Evolutionary conservation across 2,329 filamentous ascomycete genomes (phyloP).

Genomic region (Pyrenophora teres): DNA sequence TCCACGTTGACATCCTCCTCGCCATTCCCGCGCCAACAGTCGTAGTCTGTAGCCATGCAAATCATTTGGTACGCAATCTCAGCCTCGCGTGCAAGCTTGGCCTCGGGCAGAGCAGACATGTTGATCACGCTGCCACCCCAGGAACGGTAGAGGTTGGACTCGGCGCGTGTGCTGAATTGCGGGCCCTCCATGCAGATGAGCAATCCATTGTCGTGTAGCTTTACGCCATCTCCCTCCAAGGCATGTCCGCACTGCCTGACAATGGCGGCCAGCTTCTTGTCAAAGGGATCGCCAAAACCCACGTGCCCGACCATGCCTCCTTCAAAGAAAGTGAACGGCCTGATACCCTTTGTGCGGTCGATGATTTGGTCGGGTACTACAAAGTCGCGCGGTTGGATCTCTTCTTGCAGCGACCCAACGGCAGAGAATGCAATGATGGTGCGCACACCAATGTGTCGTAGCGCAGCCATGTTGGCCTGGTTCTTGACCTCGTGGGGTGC

Average conservation of each 20-base stretch:
- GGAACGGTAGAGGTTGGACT: conserved; percentile 90
- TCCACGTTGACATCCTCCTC: conserved; percentile 83
- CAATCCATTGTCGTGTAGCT: conserved; percentile 80
- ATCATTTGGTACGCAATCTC: conserved; percentile 98
- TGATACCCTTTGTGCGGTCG: conserved; percentile 92
- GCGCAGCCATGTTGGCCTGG: conserved; percentile 97
- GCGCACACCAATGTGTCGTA: conserved; percentile 86
- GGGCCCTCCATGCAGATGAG: conserved; percentile 99
- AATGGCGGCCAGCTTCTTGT: conserved; percentile 73
- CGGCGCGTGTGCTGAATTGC: conserved; percentile 94
- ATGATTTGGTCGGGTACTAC: conserved; percentile 96
- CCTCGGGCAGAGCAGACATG: conserved; percentile 95
- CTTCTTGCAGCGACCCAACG: conserved; percentile 88
- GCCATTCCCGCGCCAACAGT: conserved; percentile 88
- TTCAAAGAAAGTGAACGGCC: conserved; percentile 96
- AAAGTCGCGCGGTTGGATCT: conserved; percentile 95
- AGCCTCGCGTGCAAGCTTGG: conserved; percentile 93
- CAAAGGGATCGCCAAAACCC: conserved; percentile 95
- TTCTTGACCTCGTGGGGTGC: conserved; percentile 94
- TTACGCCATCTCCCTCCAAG: conserved; percentile 82
- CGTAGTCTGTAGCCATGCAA: conserved; percentile 99
- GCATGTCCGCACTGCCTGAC: conserved; percentile 76
- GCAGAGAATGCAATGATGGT: conserved; percentile 93
- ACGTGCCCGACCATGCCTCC: conserved; percentile 91
- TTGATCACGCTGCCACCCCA: conserved; percentile 97